These are phyloP conservation scores for Zygosaccharomyces rouxii DNA, from an alignment of 805 yeast genomes.

Conservation along the genomic window DNA sequence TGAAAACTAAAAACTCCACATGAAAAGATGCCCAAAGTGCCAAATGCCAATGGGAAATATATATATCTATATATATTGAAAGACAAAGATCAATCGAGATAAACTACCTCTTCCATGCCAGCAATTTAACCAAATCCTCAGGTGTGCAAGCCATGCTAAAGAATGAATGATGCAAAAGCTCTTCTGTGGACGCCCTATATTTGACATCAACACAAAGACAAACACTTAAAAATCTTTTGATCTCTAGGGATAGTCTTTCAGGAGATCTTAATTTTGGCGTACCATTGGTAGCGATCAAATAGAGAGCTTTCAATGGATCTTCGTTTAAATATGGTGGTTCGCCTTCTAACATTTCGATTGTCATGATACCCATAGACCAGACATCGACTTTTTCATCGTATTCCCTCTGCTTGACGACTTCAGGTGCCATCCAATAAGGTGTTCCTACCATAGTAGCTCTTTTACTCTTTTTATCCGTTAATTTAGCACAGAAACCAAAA, in stretches of 20 bases:
- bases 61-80: background rate
- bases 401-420: conserved; percentile 90
- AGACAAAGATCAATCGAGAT: background rate
- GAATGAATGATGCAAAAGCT: conserved; percentile 72
- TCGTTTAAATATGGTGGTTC: conserved; percentile 98
- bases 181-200: conserved; percentile 86
- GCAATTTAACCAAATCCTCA: conserved; percentile 52
- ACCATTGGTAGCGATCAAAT: conserved; percentile 93
- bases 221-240: conserved; percentile 81
- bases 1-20: conserved; percentile 1
- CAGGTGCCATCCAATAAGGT: conserved; percentile 99
- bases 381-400: conserved; percentile 97
- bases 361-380: conserved; percentile 98
- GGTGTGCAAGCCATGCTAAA: conserved; percentile 60
- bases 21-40: background rate
- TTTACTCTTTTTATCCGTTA: conserved; percentile 75
- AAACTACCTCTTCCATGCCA: conserved; percentile 44
- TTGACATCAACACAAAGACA: conserved; percentile 93
- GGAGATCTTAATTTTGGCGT: conserved; percentile 93
- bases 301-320: conserved; percentile 89
- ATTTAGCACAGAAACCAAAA: conserved; percentile 95
- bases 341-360: conserved; percentile 97
- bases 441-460: conserved; percentile 99
- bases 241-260: conserved; percentile 69
- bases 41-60: background rate